A percentile compares a stretch with the other conserved stretches of the same genome.
Conservation (phyloP, 208 protist genomes). For the Trypanosoma avium region DNA sequence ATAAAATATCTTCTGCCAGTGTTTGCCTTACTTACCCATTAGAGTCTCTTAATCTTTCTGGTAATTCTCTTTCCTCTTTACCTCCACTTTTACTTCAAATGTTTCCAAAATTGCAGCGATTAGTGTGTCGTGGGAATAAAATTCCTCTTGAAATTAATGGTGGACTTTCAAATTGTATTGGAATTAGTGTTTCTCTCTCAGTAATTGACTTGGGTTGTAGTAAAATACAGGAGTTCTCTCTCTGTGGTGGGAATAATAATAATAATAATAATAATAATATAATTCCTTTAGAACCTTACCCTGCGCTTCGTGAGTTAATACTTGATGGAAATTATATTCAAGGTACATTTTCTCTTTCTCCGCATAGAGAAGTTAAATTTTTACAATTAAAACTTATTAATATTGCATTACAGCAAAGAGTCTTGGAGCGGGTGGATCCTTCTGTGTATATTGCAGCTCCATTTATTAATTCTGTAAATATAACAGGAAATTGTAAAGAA, state of each 20-base stretch:
- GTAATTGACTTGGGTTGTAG: conserved; percentile 20
- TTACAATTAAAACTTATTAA: conserved; percentile 29
- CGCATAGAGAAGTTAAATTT: conserved; percentile 1
- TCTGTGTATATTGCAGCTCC: conserved; percentile 33
- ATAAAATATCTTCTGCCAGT: background rate
- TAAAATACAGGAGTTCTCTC: conserved; percentile 20
- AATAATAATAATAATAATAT: too few relatives aligned
- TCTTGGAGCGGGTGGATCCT: conserved; percentile 27
- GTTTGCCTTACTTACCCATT: conserved; percentile 7
- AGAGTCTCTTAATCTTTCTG: conserved; percentile 39
- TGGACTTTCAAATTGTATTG: conserved; percentile 26
- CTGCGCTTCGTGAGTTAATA: conserved; percentile 36
- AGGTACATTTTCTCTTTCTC: conserved; percentile 31
- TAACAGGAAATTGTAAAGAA: conserved; percentile 27
- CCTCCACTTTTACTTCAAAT: conserved; percentile 19
- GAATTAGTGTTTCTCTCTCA: conserved; percentile 21
- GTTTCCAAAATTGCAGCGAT: conserved; percentile 38
- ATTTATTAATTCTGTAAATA: conserved; percentile 25
- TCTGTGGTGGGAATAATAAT: conserved; percentile 28
- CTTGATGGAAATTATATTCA: conserved; percentile 36
- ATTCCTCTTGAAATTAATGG: conserved; percentile 17
- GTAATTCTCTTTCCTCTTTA: conserved; percentile 33
- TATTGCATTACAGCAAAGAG: conserved; percentile 14
- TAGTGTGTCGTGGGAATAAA: conserved; percentile 36
- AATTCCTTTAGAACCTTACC: too few relatives aligned